Evolutionary conservation across 306 rosid genomes (phyloP).

Genomic region (Vicia sativa): DNA sequence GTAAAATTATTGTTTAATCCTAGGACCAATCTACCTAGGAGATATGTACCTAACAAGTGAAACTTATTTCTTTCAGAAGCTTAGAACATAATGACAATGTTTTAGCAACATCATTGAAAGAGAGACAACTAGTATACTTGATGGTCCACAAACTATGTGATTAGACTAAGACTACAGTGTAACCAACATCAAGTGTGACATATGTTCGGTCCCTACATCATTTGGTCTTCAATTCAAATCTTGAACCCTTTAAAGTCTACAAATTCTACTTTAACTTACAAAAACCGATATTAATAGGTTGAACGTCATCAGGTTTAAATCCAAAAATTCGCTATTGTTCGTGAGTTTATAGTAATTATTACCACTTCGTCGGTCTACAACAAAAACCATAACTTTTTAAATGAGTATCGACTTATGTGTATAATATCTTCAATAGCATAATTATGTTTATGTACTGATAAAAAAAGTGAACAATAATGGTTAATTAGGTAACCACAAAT

Average conservation of each 20-base stretch:
- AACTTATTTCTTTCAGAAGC: slow-evolving; percentile 1
- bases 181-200: too few species aligned
- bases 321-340: rapidly evolving
- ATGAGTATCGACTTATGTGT: not conserved
- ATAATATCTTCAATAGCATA: slow-evolving; percentile 16
- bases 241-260: too few species aligned
- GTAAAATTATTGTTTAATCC: slow-evolving; percentile 11
- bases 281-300: too few species aligned
- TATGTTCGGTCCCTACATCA: too few species aligned
- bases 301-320: too few species aligned
- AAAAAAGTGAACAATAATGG: slow-evolving; percentile 37
- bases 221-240: too few species aligned
- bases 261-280: too few species aligned
- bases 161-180: not conserved
- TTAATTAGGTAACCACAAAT: slow-evolving; percentile 42
- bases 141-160: not conserved
- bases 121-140: not conserved
- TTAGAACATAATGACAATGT: slow-evolving; percentile 25
- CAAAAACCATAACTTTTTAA: too few species aligned
- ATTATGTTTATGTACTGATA: slow-evolving; percentile 46
- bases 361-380: too few species aligned
- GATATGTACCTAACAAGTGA: slow-evolving; percentile 18
- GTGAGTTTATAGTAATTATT: too few species aligned
- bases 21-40: not conserved
- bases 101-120: slow-evolving; percentile 45